Evolutionary conservation across 192 early-diverging fungal species (phyloP).

Genomic region (Entophlyctis luteolus): DNA sequence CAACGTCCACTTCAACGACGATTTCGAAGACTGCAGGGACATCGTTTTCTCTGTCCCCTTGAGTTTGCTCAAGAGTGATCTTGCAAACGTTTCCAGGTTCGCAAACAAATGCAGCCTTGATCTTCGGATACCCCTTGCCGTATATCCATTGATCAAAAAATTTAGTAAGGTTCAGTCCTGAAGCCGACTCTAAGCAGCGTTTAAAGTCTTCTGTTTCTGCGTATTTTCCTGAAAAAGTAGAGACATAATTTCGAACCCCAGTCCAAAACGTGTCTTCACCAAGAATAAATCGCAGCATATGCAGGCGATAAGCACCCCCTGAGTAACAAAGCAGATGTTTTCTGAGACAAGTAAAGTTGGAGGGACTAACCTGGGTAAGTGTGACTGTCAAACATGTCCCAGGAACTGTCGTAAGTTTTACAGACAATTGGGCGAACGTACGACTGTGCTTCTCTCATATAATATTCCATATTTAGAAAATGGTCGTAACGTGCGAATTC

Average conservation of each 20-base stretch:
- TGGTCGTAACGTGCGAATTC: slow-evolving; percentile 38
- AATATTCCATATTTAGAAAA: slow-evolving; percentile 25
- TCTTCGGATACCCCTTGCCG: slow-evolving; percentile 80
- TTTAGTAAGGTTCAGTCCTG: slow-evolving; percentile 69
- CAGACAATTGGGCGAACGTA: slow-evolving; percentile 50
- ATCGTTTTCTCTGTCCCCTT: slow-evolving; percentile 29
- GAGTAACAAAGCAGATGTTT: no score
- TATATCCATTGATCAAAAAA: slow-evolving; percentile 92
- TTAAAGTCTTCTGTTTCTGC: slow-evolving; percentile 62
- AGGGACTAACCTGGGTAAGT: no score
- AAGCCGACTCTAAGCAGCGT: slow-evolving; percentile 69
- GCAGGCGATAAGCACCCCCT: slow-evolving; percentile 49
- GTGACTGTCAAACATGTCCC: slow-evolving; percentile 53
- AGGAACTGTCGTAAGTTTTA: slow-evolving; percentile 44
- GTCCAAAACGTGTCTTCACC: slow-evolving; percentile 50
- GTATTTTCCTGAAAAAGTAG: slow-evolving; percentile 31
- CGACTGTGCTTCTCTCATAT: slow-evolving; percentile 25
- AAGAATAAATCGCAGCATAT: slow-evolving; percentile 49
- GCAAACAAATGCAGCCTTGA: slow-evolving; percentile 71
- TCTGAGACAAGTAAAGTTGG: no score
- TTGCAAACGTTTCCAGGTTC: slow-evolving; percentile 84
- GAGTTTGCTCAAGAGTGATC: slow-evolving; percentile 56
- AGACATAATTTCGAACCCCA: slow-evolving; percentile 46
- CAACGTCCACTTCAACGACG: slow-evolving; percentile 40
- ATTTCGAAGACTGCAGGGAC: slow-evolving; percentile 45